Conservation (phyloP, 2,329 filamentous ascomycete species). For the Monosporascus sp. region DNA sequence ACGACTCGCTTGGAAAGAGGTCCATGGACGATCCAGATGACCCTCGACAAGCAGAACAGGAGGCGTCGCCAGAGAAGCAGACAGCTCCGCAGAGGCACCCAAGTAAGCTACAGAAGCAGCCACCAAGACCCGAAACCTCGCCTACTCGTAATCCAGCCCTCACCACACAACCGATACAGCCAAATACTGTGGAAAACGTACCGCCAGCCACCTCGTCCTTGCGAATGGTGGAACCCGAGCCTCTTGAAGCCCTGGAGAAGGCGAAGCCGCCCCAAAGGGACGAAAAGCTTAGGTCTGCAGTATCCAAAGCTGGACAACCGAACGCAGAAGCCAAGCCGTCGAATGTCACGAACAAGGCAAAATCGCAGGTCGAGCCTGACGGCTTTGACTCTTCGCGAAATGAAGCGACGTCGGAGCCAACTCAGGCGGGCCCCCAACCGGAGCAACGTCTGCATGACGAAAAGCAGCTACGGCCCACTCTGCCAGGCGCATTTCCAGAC, state of each 20-base stretch:
- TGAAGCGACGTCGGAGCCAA: conserved; percentile 30
- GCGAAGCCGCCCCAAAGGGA: conserved; percentile 30
- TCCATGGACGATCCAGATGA: conserved; percentile 54
- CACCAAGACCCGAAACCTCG: conserved; percentile 45
- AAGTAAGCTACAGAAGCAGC: conserved; percentile 68
- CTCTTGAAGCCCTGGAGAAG: conserved; percentile 32
- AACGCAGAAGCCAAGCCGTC: conserved; percentile 47
- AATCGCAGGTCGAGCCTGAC: conserved; percentile 61
- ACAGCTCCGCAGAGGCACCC: conserved; percentile 47
- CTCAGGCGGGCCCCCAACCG: conserved; percentile 20
- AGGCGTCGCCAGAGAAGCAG: conserved; percentile 41
- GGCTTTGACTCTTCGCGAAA: conserved; percentile 60
- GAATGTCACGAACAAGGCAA: conserved; percentile 51
- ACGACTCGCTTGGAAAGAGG: conserved; percentile 56
- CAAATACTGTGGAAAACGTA: conserved; percentile 51
- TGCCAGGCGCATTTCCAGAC: conserved; percentile 38
- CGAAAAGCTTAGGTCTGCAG: conserved; percentile 31
- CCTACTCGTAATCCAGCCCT: conserved; percentile 36
- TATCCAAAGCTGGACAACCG: conserved; percentile 39
- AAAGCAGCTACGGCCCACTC: conserved; percentile 26
- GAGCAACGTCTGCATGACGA: conserved; percentile 19
- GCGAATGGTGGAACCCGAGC: conserved; percentile 54
- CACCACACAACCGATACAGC: conserved; percentile 27
- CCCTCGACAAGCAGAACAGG: conserved; percentile 37
- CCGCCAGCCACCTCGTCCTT: conserved; percentile 45